Conservation (phyloP, 2,329 filamentous ascomycete species). For the Ascomycota sp. region DNA sequence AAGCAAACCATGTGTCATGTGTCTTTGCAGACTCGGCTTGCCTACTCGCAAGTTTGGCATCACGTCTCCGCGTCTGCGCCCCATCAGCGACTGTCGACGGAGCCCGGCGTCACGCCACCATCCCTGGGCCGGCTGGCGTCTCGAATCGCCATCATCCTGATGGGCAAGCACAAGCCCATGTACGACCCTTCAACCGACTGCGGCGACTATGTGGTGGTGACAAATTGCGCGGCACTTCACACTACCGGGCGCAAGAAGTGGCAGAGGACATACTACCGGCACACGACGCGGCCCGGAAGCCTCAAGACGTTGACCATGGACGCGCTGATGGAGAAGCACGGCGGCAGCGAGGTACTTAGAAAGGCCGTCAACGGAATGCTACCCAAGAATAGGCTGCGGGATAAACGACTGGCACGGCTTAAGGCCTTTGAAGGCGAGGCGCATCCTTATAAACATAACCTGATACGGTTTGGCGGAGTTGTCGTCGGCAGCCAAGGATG, state of each 20-base stretch:
- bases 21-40: slow-evolving; percentile 58
- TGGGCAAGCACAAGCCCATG: slow-evolving; percentile 98
- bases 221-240: slow-evolving; percentile 67
- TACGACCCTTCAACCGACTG: slow-evolving; percentile 95
- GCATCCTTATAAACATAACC: slow-evolving; percentile 79
- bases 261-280: slow-evolving; percentile 90
- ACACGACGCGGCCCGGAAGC: slow-evolving; percentile 73
- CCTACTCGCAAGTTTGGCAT: slow-evolving; percentile 94
- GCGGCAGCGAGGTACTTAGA: slow-evolving; percentile 72
- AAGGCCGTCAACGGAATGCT: slow-evolving; percentile 92
- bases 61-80: slow-evolving; percentile 48
- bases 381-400: slow-evolving; percentile 82
- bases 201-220: slow-evolving; percentile 94
- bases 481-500: slow-evolving; percentile 30
- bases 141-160: slow-evolving; percentile 65
- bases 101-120: slow-evolving; percentile 37
- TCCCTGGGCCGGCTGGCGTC: slow-evolving; percentile 79
- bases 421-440: slow-evolving; percentile 89
- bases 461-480: slow-evolving; percentile 48
- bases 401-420: slow-evolving; percentile 65
- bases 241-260: slow-evolving; percentile 78
- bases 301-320: slow-evolving; percentile 86
- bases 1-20: background rate
- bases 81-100: slow-evolving; percentile 37
- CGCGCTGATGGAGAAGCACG: slow-evolving; percentile 77